Evolutionary conservation across 768 basidiomycete genomes (phyloP), one percentile per base, ranked within the genome.

Genomic region (Hericium coralloides): DNA sequence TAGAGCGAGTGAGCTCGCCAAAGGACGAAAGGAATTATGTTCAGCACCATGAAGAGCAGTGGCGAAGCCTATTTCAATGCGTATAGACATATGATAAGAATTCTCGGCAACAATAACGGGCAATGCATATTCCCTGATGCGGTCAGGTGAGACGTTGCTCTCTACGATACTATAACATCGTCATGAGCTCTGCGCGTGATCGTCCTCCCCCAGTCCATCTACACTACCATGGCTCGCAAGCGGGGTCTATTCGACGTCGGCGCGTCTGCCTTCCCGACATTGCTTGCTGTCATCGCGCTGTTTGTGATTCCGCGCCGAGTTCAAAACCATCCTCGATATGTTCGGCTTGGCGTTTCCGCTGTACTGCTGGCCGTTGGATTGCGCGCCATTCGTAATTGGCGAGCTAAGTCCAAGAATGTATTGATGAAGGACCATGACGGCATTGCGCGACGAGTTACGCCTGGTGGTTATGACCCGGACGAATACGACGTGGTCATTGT

Each of bases 401-500:
- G n/a, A 7, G 43, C 12, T 8, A 45, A n/a, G 18, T 20, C n/a
- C 43, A 45, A 45, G 43, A 20, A n/a, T 17, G n/a, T 20, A 12
- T 9, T 45, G n/a, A 18, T 20, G 2, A 10, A 20, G 20, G 43
- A 45, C 15, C 18, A 45, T 7, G 43, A n/a, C 8, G 20, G 15
- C n/a, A 45, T 45, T 18, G 43, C n/a, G 43, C 43, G 43, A 7
- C n/a, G 20, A 20, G 43, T 45, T n/a, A 45, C 18, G n/a, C n/a
- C 18, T 9, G 37, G 53, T 1, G n/a, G 53, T 45, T 53, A 58
- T 8, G 53, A 59, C 12, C 26, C 47, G 25, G 60, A 65, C 37
- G 68, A 68, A 53, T 73, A 71, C 52, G 72, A 74, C 57, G 64
- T 74, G 2, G 67, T 74, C 36, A 64, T 74, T 20, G 60, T 72